These are phyloP conservation scores for Pleurostoma richardsiae DNA, from an alignment of 2,329 filamentous ascomycete species.

Conservation along the genomic window DNA sequence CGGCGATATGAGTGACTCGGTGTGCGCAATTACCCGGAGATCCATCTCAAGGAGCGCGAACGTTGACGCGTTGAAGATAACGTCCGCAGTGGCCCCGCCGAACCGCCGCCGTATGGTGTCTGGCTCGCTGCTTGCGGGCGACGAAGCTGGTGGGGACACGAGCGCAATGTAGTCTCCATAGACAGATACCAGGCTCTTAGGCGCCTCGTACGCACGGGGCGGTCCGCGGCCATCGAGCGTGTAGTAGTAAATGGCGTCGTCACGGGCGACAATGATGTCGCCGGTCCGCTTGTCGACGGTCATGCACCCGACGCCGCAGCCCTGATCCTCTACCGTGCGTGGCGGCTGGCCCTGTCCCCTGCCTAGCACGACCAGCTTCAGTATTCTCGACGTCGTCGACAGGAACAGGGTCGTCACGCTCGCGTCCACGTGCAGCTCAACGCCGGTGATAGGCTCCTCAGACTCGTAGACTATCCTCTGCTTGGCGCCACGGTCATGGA, in stretches of 20 bases:
- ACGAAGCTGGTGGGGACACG: slow-evolving; percentile 65
- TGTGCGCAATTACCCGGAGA: slow-evolving; percentile 83
- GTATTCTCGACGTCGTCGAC: slow-evolving; percentile 80
- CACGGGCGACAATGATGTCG: slow-evolving; percentile 85
- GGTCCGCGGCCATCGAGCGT: slow-evolving; percentile 78
- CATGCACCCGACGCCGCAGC: slow-evolving; percentile 95
- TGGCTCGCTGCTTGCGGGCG: slow-evolving; percentile 47
- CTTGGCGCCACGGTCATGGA: slow-evolving; percentile 90
- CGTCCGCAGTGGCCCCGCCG: slow-evolving; percentile 66
- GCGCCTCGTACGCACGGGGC: slow-evolving; percentile 85
- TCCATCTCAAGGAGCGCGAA: slow-evolving; percentile 92
- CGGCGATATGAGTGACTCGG: slow-evolving; percentile 76
- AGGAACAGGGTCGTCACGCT: slow-evolving; percentile 78
- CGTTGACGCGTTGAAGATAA: slow-evolving; percentile 78
- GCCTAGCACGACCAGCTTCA: slow-evolving; percentile 82
- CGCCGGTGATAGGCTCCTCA: slow-evolving; percentile 90
- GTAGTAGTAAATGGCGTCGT: slow-evolving; percentile 96
- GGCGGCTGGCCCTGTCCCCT: slow-evolving; percentile 86
- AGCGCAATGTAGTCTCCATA: slow-evolving; percentile 85
- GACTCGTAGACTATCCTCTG: slow-evolving; percentile 95
- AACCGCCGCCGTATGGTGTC: slow-evolving; percentile 66
- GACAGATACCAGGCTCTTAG: slow-evolving; percentile 75
- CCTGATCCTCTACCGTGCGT: slow-evolving; percentile 80
- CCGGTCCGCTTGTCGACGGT: slow-evolving; percentile 73
- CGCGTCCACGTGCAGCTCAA: slow-evolving; percentile 65